Conservation (phyloP, 192 early-diverging fungal genomes). For the Coemansia sp. region DNA sequence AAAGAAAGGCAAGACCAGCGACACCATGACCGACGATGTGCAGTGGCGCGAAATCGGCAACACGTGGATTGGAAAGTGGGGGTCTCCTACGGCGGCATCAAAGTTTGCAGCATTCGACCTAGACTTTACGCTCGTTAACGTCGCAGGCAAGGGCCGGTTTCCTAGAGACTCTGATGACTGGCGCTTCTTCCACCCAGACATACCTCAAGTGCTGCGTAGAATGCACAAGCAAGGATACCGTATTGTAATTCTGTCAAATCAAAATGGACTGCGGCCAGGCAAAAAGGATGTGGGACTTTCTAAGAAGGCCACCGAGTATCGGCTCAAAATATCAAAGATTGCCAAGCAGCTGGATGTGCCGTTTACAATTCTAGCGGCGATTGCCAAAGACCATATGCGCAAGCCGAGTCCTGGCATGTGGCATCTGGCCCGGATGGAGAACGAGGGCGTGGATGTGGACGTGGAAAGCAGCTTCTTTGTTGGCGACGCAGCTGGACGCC, state of each 20-base stretch:
- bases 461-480: slow-evolving; percentile 70
- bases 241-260: slow-evolving; percentile 39
- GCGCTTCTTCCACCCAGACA: slow-evolving; percentile 62
- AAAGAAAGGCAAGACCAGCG: slow-evolving; percentile 10
- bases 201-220: slow-evolving; percentile 61
- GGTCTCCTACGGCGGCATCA: slow-evolving; percentile 22
- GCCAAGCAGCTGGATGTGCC: slow-evolving; percentile 73
- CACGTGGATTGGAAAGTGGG: slow-evolving; percentile 49
- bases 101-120: slow-evolving; percentile 55
- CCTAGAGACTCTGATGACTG: slow-evolving; percentile 79
- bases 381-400: slow-evolving; percentile 61
- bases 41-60: slow-evolving; percentile 38
- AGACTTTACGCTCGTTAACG: slow-evolving; percentile 75
- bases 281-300: slow-evolving; percentile 22
- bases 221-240: slow-evolving; percentile 66
- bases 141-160: slow-evolving; percentile 61
- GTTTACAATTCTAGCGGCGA: slow-evolving; percentile 72
- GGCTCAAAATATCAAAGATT: slow-evolving; percentile 71
- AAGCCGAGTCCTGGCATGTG: slow-evolving; percentile 54
- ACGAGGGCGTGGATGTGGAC: slow-evolving; percentile 54
- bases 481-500: slow-evolving; percentile 92
- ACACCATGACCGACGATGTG: slow-evolving; percentile 8
- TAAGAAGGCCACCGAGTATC: slow-evolving; percentile 26
- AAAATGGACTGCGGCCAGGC: slow-evolving; percentile 22
- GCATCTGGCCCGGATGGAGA: slow-evolving; percentile 32